Evolutionary conservation across 2,329 filamentous ascomycete genomes (phyloP).

Genomic region (Aspergillus calidoustus): DNA sequence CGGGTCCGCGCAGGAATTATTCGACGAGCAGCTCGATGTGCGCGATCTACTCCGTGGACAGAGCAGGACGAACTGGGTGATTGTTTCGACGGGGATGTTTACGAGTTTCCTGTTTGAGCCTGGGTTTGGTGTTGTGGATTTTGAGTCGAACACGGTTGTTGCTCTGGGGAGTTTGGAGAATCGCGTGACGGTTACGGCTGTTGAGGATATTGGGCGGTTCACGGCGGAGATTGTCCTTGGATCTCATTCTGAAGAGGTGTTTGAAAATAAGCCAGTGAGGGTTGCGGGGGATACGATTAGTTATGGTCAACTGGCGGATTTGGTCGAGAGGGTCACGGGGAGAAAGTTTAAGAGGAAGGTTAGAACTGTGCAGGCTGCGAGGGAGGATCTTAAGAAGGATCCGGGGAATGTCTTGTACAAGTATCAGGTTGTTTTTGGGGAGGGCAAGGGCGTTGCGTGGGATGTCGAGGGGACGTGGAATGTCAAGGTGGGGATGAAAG

Average conservation of each 20-base stretch:
- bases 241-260: conserved; percentile 30
- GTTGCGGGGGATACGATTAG: conserved; percentile 66
- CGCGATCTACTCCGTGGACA: conserved; percentile 57
- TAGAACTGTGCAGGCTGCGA: conserved; percentile 44
- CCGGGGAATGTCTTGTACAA: conserved; percentile 58
- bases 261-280: conserved; percentile 56
- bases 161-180: conserved; percentile 67
- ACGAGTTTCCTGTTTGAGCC: conserved; percentile 70
- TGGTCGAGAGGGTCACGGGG: conserved; percentile 54
- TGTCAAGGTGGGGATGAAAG: conserved; percentile 49
- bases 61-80: conserved; percentile 59
- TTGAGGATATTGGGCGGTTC: conserved; percentile 66
- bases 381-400: conserved; percentile 50
- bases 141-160: too few relatives aligned
- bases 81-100: conserved; percentile 72
- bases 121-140: conserved; percentile 66
- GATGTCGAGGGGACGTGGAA: conserved; percentile 60
- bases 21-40: conserved; percentile 70
- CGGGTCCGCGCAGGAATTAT: conserved; percentile 65
- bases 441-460: conserved; percentile 65
- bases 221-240: conserved; percentile 58
- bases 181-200: conserved; percentile 65
- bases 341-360: conserved; percentile 50
- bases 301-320: conserved; percentile 59
- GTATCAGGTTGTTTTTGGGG: conserved; percentile 65